Conservation (phyloP, 371 early-diverging fungal genomes). For the Dichotomocladium elegans region DNA sequence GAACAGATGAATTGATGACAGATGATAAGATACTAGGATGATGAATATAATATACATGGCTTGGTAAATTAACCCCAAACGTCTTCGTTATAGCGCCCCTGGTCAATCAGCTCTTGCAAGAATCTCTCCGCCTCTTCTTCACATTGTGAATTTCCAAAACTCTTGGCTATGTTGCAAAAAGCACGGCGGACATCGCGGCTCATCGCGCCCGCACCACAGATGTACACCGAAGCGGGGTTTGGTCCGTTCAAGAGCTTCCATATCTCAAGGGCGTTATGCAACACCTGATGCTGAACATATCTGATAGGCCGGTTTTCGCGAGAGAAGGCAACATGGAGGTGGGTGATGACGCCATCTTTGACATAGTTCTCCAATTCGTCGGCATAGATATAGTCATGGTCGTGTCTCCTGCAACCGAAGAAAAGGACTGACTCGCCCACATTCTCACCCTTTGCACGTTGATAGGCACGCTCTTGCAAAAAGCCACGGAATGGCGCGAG, state of each 20-base stretch:
- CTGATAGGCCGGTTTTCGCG: conserved; percentile 21
- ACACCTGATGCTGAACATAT: conserved; percentile 44
- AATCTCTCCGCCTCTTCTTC: conserved; percentile 30
- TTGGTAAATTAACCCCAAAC: conserved; percentile 51
- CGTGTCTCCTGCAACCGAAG: conserved; percentile 76
- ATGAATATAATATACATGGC: not conserved
- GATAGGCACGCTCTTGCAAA: conserved; percentile 44
- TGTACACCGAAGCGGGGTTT: conserved; percentile 24
- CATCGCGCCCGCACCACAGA: conserved; percentile 46
- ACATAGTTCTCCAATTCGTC: conserved; percentile 59
- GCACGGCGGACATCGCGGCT: conserved; percentile 41
- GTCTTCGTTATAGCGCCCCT: conserved; percentile 43
- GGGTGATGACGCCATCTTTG: conserved; percentile 41
- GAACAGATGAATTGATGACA: conserved; percentile 1
- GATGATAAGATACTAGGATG: not conserved
- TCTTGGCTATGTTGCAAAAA: conserved; percentile 30
- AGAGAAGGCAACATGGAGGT: conserved; percentile 74
- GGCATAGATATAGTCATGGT: conserved; percentile 71
- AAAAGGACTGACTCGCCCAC: conserved; percentile 51
- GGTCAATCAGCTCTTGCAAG: conserved; percentile 21
- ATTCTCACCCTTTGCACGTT: conserved; percentile 18
- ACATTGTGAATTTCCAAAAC: conserved; percentile 27
- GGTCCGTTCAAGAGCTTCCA: conserved; percentile 26
- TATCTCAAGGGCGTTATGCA: conserved; percentile 27
- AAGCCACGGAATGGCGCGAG: conserved; percentile 89